Evolutionary conservation across 768 basidiomycete species (phyloP), one percentile per base, ranked within the genome.

Genomic region (Cystofilobasidium macerans): DNA sequence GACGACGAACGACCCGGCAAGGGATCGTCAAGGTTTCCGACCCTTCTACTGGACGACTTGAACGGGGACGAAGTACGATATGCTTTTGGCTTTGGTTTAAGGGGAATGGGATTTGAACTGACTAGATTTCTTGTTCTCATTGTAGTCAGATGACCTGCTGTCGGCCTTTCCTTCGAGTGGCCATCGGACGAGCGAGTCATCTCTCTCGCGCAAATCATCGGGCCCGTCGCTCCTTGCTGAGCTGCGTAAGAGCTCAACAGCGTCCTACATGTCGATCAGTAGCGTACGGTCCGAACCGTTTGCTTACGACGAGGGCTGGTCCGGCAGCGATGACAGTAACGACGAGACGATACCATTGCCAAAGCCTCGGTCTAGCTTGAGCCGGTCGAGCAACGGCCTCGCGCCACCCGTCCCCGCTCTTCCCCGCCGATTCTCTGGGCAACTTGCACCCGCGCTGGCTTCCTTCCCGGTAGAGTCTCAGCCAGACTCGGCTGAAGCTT

Each of bases 261-360:
- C 51, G 8, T 54, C 51, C 8, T 54, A 54, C 28, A 11, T 26
- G 30, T 54, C 51, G 7, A 30, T 54, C 51, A 54, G 30, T 30
- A 54, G 51, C 30, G 32, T 18, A 3, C 8, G 28, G 51, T 54
- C 51, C 28, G 51, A 54, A 16, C 51, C 51, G 28, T 54, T 54
- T 20, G 51, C 51, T 26, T 54, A 54, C 51, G 51, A 54, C 30
- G 51, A 54, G 13, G 51, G 51, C 9, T 54, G 51, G 51, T 54
- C 51, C 1, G 51, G 51, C 9, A 54, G 51, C 51, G 51, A 54
- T 30, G 51, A 54, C 51, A 54, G 51, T 30, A 30, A 32, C 5
- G 28, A 54, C 26, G 51, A 54, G 12, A 8, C 28, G 51, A 54
- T 54, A 4, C 51, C 51, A 16, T 16, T 54, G 4, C 51, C 51